Evolutionary conservation across 805 yeast species (phyloP).

Genomic region (Gaillardinia entomophila): DNA sequence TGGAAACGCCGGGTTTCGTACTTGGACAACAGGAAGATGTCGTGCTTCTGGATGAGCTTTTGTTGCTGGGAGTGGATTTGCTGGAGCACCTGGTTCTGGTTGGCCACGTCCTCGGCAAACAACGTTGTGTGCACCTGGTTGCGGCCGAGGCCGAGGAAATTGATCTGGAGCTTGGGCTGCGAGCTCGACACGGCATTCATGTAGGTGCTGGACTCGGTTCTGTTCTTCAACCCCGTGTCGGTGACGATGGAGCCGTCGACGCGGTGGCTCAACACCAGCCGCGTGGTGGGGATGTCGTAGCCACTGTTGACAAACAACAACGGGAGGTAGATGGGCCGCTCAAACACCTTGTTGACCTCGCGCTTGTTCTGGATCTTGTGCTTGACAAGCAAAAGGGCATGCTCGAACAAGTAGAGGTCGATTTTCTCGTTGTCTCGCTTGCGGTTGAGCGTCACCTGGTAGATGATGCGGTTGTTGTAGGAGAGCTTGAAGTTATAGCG

Average conservation of each 20-base stretch:
- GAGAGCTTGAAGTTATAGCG: constrained; percentile 79
- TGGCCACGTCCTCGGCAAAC: constrained; percentile 48
- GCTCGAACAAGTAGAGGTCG: constrained; percentile 83
- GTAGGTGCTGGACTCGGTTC: constrained; percentile 20
- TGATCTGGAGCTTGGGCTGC: constrained; percentile 40
- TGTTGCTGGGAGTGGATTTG: constrained; percentile 77
- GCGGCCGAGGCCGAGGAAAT: constrained; percentile 48
- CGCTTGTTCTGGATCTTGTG: constrained; percentile 83
- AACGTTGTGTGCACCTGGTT: constrained; percentile 50
- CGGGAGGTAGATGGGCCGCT: constrained; percentile 81
- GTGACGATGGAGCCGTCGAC: constrained; percentile 31
- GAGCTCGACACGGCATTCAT: constrained; percentile 20
- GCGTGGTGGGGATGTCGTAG: constrained; percentile 68
- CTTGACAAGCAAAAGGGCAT: constrained; percentile 78
- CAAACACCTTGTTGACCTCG: constrained; percentile 87
- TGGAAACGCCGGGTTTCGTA: constrained; percentile 73
- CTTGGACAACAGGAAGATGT: constrained; percentile 73
- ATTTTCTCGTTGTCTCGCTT: constrained; percentile 76
- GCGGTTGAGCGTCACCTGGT: constrained; percentile 65
- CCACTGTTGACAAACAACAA: constrained; percentile 67
- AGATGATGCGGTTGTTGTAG: constrained; percentile 75
- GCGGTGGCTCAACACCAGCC: constrained; percentile 33
- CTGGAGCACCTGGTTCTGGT: constrained; percentile 75
- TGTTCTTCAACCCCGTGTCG: constrained; percentile 26
- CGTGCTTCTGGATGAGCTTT: constrained; percentile 63